Evolutionary conservation across 2,329 filamentous ascomycete species (phyloP).

Genomic region (Volutella citrinella): DNA sequence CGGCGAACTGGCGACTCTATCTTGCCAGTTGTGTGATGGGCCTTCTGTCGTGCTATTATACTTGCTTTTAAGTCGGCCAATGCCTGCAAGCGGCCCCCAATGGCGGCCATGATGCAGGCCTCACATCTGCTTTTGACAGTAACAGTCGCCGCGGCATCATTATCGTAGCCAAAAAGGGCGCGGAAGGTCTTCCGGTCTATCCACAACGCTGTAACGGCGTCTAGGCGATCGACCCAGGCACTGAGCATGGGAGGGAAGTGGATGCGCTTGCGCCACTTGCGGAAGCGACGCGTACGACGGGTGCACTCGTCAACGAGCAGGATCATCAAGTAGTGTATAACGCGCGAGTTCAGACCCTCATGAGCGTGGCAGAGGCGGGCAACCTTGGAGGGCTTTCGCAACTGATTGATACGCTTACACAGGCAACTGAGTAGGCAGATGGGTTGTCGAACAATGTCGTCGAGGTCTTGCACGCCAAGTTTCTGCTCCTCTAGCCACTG

Average conservation of each 20-base stretch:
- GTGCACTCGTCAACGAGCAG: slow-evolving; percentile 42
- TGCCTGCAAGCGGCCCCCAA: slow-evolving; percentile 41
- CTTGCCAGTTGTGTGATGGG: slow-evolving; percentile 12
- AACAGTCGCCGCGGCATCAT: slow-evolving; percentile 17
- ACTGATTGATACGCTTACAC: slow-evolving; percentile 24
- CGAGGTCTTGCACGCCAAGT: slow-evolving; percentile 16
- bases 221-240: slow-evolving; percentile 26
- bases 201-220: slow-evolving; percentile 34
- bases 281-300: slow-evolving; percentile 26
- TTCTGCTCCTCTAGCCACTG: slow-evolving; percentile 37
- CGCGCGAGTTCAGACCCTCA: slow-evolving; percentile 36
- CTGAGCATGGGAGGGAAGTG: slow-evolving; percentile 7
- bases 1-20: slow-evolving; percentile 34
- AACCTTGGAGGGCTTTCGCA: slow-evolving; percentile 20
- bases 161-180: slow-evolving; percentile 32
- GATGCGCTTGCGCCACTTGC: slow-evolving; percentile 17
- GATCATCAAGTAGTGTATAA: slow-evolving; percentile 43
- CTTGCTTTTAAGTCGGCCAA: slow-evolving; percentile 45
- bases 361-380: slow-evolving; percentile 42
- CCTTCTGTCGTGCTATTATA: slow-evolving; percentile 35
- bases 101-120: slow-evolving; percentile 49
- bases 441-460: slow-evolving; percentile 24
- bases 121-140: slow-evolving; percentile 41
- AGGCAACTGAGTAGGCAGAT: slow-evolving; percentile 30
- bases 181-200: slow-evolving; percentile 34